Evolutionary conservation across 2,329 filamentous ascomycete species (phyloP).

Genomic region (Claviceps fusiformis): DNA sequence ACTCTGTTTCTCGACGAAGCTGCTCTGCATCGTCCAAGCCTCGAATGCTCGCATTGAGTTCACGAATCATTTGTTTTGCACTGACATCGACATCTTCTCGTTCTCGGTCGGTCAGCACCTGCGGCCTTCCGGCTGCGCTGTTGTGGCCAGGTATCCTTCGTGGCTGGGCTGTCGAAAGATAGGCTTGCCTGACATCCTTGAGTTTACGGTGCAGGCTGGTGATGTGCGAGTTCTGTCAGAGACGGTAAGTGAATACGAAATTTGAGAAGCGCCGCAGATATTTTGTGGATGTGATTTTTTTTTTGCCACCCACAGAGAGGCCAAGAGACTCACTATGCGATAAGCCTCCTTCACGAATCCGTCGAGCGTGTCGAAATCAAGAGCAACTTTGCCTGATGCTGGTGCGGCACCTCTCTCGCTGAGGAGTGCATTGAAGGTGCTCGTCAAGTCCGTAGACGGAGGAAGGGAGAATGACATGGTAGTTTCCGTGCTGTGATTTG

Average conservation of each 20-base stretch:
- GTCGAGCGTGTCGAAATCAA: slow-evolving; percentile 43
- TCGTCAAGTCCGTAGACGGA: slow-evolving; percentile 47
- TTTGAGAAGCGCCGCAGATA: not conserved
- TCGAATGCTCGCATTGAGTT: slow-evolving; percentile 70
- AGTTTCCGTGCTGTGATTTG: not conserved
- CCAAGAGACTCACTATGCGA: slow-evolving; percentile 53
- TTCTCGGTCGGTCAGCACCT: slow-evolving; percentile 63
- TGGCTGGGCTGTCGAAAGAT: slow-evolving; percentile 68
- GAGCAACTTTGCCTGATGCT: slow-evolving; percentile 27
- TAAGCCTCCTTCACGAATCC: slow-evolving; percentile 91
- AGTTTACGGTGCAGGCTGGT: slow-evolving; percentile 67
- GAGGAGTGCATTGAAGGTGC: slow-evolving; percentile 55
- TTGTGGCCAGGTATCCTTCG: slow-evolving; percentile 39
- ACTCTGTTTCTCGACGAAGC: slow-evolving; percentile 63
- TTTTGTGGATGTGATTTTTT: no score
- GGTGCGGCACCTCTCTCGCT: slow-evolving; percentile 37
- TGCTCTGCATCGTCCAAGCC: slow-evolving; percentile 71
- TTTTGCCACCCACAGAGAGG: no score
- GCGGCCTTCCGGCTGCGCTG: slow-evolving; percentile 28
- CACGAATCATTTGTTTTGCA: slow-evolving; percentile 71
- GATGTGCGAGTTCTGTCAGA: slow-evolving; percentile 66
- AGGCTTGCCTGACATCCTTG: slow-evolving; percentile 71
- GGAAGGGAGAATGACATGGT: slow-evolving; percentile 6
- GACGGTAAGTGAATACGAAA: no score
- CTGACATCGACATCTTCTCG: slow-evolving; percentile 79